These are phyloP conservation scores for Sisymbrium irio DNA, from an alignment of 345 rosid genomes.

Conservation along the genomic window DNA sequence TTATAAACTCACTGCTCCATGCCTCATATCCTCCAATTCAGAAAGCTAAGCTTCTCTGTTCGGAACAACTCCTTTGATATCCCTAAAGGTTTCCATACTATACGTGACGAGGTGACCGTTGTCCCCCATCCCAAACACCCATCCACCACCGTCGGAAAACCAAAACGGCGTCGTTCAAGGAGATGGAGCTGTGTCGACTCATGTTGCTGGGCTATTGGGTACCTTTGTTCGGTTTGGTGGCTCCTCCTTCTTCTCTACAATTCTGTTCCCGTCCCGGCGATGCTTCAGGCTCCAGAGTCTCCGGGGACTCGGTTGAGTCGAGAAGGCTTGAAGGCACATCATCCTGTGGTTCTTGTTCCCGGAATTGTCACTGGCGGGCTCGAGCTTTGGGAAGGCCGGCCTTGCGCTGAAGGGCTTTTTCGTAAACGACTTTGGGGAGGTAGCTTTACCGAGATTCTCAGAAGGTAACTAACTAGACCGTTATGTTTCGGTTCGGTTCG, in stretches of 20 bases:
- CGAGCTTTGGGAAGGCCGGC: conserved; percentile 78
- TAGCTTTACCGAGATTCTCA: conserved; percentile 57
- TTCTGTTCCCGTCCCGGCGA: conserved; percentile 49
- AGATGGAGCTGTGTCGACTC: conserved; percentile 54
- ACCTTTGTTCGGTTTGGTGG: conserved; percentile 63
- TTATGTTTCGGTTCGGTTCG: neutral
- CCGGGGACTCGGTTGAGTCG: conserved; percentile 50
- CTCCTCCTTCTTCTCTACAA: conserved; percentile 51
- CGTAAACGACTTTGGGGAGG: conserved; percentile 81
- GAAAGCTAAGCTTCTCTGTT: conserved; percentile 44
- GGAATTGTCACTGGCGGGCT: conserved; percentile 75
- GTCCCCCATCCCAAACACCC: conserved; percentile 2
- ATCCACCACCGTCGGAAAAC: neutral
- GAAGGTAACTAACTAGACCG: conserved; percentile 39
- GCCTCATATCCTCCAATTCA: conserved; percentile 52
- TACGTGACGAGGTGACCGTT: conserved; percentile 7
- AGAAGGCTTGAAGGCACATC: conserved; percentile 57
- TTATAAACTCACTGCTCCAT: conserved; percentile 17
- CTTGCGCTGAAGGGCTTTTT: conserved; percentile 69
- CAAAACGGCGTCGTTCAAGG: conserved; percentile 24
- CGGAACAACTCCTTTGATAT: neutral
- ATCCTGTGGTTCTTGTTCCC: conserved; percentile 78
- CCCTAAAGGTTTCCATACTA: neutral
- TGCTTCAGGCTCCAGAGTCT: conserved; percentile 52
- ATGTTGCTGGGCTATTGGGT: conserved; percentile 67